Evolutionary conservation across 192 early-diverging fungal species (phyloP).

Genomic region (Physocladia obscura): DNA sequence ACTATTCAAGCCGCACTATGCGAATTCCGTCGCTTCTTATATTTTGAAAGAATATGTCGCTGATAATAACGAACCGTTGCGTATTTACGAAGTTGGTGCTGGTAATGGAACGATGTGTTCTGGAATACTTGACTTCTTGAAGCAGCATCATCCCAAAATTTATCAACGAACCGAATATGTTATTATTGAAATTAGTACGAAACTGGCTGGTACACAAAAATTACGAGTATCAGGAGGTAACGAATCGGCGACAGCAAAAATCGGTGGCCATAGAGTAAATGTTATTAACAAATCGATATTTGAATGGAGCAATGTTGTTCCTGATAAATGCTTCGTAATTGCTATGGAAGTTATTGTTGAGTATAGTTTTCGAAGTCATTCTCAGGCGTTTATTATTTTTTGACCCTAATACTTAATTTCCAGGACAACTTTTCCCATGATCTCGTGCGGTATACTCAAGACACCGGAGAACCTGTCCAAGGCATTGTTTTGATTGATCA

Average conservation of each 20-base stretch:
- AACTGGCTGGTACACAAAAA: slow-evolving; percentile 61
- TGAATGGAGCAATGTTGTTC: slow-evolving; percentile 75
- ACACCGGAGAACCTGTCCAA: slow-evolving; percentile 72
- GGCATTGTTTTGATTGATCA: slow-evolving; percentile 79
- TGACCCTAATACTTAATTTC: not conserved
- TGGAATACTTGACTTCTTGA: slow-evolving; percentile 88
- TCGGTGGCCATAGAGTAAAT: slow-evolving; percentile 43
- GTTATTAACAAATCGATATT: slow-evolving; percentile 92
- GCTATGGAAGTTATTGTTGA: slow-evolving; percentile 94
- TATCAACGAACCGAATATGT: slow-evolving; percentile 80
- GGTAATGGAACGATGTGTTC: slow-evolving; percentile 96
- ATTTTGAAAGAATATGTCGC: slow-evolving; percentile 58
- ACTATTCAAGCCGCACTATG: slow-evolving; percentile 94
- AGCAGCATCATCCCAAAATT: slow-evolving; percentile 72
- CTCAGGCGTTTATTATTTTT: not conserved
- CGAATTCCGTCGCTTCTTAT: slow-evolving; percentile 86
- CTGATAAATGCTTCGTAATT: slow-evolving; percentile 83
- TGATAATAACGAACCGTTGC: slow-evolving; percentile 41
- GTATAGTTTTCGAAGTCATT: no score
- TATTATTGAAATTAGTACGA: slow-evolving; percentile 89
- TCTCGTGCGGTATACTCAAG: slow-evolving; percentile 80
- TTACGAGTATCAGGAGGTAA: no score
- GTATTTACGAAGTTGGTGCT: slow-evolving; percentile 93
- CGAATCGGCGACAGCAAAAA: not conserved
- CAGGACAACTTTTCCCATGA: slow-evolving; percentile 98